Conservation (phyloP, 305 asterid genomes). For the Solanum hybrid region DNA sequence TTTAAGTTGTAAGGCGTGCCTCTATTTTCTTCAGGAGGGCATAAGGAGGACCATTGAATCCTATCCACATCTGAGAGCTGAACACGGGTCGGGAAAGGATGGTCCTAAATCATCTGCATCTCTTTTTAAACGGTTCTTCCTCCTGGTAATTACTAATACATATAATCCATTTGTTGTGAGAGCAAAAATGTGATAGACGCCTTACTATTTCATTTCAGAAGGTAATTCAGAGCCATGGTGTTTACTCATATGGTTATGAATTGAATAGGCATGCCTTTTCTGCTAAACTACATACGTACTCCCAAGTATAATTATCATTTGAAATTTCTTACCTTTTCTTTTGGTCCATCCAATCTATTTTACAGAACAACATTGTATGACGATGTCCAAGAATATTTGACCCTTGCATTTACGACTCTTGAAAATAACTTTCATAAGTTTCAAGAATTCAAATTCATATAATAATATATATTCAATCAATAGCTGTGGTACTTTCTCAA, state of each 20-base stretch:
- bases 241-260: background rate
- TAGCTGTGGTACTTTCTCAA: background rate
- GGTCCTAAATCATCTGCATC: conserved; percentile 25
- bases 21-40: conserved; percentile 58
- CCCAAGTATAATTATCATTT: background rate
- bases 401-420: background rate
- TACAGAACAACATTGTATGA: background rate
- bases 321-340: background rate
- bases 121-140: background rate
- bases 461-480: background rate
- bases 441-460: background rate
- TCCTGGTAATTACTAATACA: background rate
- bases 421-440: background rate
- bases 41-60: conserved; percentile 71
- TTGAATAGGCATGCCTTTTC: background rate
- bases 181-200: background rate
- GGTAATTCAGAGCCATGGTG: background rate
- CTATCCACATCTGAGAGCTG: conserved; percentile 72
- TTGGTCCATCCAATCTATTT: background rate
- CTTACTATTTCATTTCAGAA: background rate
- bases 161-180: background rate
- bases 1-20: background rate
- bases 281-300: background rate
- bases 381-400: background rate
- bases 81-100: conserved; percentile 30